Conservation (phyloP, 257 asterid genomes). For the Salvia miltiorrhiza region DNA sequence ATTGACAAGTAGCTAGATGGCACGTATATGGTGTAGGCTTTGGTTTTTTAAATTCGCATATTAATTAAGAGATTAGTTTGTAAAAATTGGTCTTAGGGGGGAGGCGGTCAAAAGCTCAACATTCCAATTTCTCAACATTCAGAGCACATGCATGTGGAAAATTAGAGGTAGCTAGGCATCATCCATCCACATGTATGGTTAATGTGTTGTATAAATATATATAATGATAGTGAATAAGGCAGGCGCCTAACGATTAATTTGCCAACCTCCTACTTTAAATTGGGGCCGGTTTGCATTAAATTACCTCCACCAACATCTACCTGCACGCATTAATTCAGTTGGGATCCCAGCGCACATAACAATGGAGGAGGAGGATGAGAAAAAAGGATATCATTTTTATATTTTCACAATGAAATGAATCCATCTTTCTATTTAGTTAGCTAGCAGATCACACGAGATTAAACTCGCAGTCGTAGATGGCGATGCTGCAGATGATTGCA, state of each 20-base stretch:
- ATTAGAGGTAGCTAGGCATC: no score
- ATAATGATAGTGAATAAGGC: background rate
- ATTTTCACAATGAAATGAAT: no score
- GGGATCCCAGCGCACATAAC: slow-evolving; percentile 14
- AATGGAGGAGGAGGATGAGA: background rate
- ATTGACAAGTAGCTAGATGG: no score
- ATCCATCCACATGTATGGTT: no score
- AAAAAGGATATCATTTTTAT: no score
- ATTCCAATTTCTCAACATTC: no score
- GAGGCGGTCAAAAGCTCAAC: background rate
- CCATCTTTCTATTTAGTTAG: no score
- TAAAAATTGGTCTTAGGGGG: no score
- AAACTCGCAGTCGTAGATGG: background rate
- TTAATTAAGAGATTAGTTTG: background rate
- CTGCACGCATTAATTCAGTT: slow-evolving; percentile 31
- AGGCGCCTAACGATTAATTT: slow-evolving; percentile 23
- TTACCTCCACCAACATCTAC: slow-evolving; percentile 40
- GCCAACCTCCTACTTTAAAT: slow-evolving; percentile 34
- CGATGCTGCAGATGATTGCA: background rate
- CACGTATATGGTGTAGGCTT: background rate
- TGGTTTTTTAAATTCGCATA: background rate
- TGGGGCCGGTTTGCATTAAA: slow-evolving; percentile 46
- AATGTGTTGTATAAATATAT: no score
- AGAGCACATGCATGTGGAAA: no score
- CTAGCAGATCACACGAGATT: no score